Conservation (phyloP, 2,329 filamentous ascomycete genomes). For the Cladosporium sp. region DNA sequence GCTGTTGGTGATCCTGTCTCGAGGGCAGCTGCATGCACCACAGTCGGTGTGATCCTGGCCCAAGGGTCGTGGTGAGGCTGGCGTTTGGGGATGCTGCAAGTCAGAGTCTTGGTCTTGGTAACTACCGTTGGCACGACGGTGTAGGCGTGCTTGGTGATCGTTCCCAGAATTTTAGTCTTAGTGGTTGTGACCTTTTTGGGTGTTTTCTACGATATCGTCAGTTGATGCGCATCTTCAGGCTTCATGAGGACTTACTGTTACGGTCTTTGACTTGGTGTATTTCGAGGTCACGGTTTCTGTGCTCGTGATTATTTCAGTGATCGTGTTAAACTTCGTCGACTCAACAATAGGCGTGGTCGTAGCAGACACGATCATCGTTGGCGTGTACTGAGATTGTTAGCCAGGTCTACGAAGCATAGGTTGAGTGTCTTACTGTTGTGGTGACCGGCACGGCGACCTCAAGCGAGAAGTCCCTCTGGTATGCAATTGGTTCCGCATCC, state of each 20-base stretch:
- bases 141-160: conserved; percentile 29
- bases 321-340: background rate
- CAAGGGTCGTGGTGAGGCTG: conserved; percentile 29
- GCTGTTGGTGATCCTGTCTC: conserved; percentile 30
- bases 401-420: conserved; percentile 23
- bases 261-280: conserved; percentile 12
- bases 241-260: background rate
- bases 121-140: conserved; percentile 21
- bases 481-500: conserved; percentile 44
- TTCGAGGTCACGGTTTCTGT: conserved; percentile 27
- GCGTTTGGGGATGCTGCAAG: conserved; percentile 32
- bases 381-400: conserved; percentile 6
- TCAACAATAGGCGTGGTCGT: conserved; percentile 23
- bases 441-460: conserved; percentile 39
- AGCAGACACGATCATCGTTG: conserved; percentile 29
- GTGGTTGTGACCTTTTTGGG: conserved; percentile 28
- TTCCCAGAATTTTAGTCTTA: conserved; percentile 33
- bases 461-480: conserved; percentile 29
- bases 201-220: conserved; percentile 12
- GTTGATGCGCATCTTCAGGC: background rate
- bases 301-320: conserved; percentile 28
- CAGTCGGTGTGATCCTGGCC: conserved; percentile 4
- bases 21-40: conserved; percentile 26
- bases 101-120: conserved; percentile 37
- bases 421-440: conserved; percentile 26